phyloP scores from a whole-genome alignment of 495 filamentous ascomycete genomes.

The Platismatia glauca region DNA sequence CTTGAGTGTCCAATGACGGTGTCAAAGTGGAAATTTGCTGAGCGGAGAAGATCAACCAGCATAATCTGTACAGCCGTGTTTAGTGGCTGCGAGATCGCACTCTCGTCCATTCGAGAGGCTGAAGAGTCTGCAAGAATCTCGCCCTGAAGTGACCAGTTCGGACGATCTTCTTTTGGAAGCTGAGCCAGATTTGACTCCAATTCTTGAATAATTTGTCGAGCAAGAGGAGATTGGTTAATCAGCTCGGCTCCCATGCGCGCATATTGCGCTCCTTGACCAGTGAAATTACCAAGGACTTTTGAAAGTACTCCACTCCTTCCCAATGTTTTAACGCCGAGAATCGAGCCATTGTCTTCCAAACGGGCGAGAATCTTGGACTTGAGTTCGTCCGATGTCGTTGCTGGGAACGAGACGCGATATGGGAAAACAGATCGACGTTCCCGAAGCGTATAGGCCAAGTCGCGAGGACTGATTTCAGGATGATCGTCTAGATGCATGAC shows the following conservation, averaged over 20 bases:
- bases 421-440: slow-evolving; percentile 2
- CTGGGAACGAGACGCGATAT: slow-evolving; percentile 1
- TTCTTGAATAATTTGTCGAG: background rate
- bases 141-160: slow-evolving; percentile 23
- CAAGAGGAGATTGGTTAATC: background rate
- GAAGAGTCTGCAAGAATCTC: background rate
- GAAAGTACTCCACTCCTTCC: slow-evolving; percentile 1
- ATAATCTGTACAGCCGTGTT: slow-evolving; percentile 34
- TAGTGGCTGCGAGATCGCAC: slow-evolving; percentile 26
- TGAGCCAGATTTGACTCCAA: background rate
- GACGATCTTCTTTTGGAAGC: slow-evolving; percentile 7
- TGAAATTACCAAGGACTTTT: slow-evolving; percentile 24
- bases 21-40: slow-evolving; percentile 42
- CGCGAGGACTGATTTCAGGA: slow-evolving; percentile 15
- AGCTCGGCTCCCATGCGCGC: slow-evolving; percentile 23
- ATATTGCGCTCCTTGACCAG: slow-evolving; percentile 33
- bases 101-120: slow-evolving; percentile 11
- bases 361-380: background rate
- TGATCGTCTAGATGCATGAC: slow-evolving; percentile 30
- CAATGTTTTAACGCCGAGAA: background rate
- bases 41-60: slow-evolving; percentile 45
- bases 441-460: slow-evolving; percentile 5
- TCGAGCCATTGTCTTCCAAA: background rate
- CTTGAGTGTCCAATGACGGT: slow-evolving; percentile 51
- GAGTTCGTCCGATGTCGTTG: background rate